These are phyloP conservation scores for Collybia sordida DNA, from an alignment of 768 basidiomycete species.

Conservation along the genomic window DNA sequence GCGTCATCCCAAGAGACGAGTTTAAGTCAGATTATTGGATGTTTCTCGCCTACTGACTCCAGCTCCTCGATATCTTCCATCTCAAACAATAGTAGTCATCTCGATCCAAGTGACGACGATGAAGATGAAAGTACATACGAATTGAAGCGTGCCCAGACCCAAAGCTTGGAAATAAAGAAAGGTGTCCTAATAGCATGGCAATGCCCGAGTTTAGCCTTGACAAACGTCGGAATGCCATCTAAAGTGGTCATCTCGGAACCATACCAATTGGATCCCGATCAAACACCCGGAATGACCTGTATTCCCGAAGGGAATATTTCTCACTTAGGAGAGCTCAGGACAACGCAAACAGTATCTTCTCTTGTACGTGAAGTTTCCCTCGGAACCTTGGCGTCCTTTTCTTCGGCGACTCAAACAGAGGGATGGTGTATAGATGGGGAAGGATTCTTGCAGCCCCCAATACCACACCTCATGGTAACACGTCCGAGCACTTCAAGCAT, in stretches of 20 bases:
- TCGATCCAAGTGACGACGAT: slow-evolving; percentile 7
- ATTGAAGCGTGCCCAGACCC: slow-evolving; percentile 45
- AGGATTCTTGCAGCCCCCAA: slow-evolving; percentile 10
- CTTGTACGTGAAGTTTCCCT: slow-evolving; percentile 8
- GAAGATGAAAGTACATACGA: slow-evolving; percentile 35
- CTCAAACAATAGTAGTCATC: slow-evolving; percentile 15
- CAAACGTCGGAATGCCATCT: slow-evolving; percentile 15
- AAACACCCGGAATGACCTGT: not conserved
- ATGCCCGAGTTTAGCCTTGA: slow-evolving; percentile 3
- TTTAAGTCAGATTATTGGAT: slow-evolving; percentile 16
- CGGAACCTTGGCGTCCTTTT: slow-evolving; percentile 11
- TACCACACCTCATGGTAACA: slow-evolving; percentile 32
- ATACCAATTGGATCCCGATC: no score
- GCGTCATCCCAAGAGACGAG: slow-evolving; percentile 26
- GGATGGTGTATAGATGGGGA: slow-evolving; percentile 11
- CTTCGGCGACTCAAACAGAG: slow-evolving; percentile 10
- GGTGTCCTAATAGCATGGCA: slow-evolving; percentile 39
- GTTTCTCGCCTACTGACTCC: slow-evolving; percentile 12
- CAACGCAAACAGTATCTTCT: slow-evolving; percentile 13
- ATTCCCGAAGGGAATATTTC: not conserved
- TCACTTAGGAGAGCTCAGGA: not conserved
- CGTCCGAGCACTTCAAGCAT: slow-evolving; percentile 32
- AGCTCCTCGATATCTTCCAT: slow-evolving; percentile 22
- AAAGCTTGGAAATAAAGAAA: slow-evolving; percentile 50
- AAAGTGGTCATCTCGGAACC: slow-evolving; percentile 22